Evolutionary conservation across 2,329 filamentous ascomycete genomes (phyloP), one percentile per base, ranked within the genome.

Genomic region (Leptodontidium sp.): DNA sequence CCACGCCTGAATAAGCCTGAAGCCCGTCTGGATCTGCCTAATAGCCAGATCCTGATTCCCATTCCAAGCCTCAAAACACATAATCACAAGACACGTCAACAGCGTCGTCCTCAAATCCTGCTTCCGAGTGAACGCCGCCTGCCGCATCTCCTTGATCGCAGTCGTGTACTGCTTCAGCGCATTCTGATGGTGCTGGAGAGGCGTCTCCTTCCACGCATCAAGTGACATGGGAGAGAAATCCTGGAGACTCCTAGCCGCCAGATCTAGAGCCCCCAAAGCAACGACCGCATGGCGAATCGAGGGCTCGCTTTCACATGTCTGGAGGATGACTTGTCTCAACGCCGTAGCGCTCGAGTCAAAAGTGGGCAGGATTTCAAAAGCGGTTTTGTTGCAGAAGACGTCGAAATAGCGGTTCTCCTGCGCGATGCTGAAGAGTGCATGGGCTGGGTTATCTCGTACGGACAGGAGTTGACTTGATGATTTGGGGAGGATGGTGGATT

Each of bases 51-150:
- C 63, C 32, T 70, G 65, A 43, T 72, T 71, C 0, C 72, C 71
- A 61, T 72, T 84, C 88, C 74, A 89, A 88, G 81, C 89, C 87
- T 66, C 86, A 84, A 35, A 87, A 80, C 47, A 90, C 81, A 74
- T 88, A 86, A 69, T 88, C 83, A 71, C 65, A 43, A 71, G 21
- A 38, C 66, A 68, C 21, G 59, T 43, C 45, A 70, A 32, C 14
- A 69, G 17, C 35, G 64, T 52, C 47, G 61, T 69, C 55, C 63
- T 15, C 14, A 68, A 40, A 55, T 66, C 66, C 26, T 68, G 66
- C 15, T 58, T 47, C 15, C 47, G 57, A 9, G 29, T 40, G n/a
- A 67, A 59, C 7, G 67, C 58, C 17, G 61, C 62, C 7, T 40
- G 49, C 4, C 67, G 65, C 69, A 72, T 72, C 14, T 68, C 58